Conservation (phyloP, 192 early-diverging fungal species). For the Coemansia sp. region DNA sequence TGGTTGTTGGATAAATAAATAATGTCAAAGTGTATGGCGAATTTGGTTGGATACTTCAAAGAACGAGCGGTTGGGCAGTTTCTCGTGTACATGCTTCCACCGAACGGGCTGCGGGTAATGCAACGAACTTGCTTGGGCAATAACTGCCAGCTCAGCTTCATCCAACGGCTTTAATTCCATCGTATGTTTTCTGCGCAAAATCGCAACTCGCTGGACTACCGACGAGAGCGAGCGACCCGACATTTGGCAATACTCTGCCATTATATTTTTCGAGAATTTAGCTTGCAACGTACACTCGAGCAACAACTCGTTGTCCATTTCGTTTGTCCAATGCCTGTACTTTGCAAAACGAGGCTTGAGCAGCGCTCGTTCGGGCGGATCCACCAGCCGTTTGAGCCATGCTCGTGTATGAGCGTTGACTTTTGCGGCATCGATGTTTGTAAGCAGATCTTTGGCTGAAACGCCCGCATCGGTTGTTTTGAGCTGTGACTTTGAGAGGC, state of each 20-base stretch:
- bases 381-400: not conserved
- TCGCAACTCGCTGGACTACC: not conserved
- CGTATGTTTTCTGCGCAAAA: not conserved
- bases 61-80: not conserved
- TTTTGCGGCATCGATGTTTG: not conserved
- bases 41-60: not conserved
- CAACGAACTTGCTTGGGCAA: not conserved
- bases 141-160: not conserved
- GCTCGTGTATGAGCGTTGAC: not conserved
- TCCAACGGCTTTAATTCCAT: not conserved
- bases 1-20: slow-evolving; percentile 1
- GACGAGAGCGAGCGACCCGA: not conserved
- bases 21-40: not conserved
- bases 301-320: not conserved
- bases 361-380: not conserved
- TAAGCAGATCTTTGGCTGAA: not conserved
- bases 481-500: not conserved
- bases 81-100: not conserved
- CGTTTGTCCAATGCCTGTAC: not conserved
- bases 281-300: not conserved
- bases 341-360: not conserved
- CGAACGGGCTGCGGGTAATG: not conserved
- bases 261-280: not conserved
- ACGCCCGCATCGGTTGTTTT: not conserved
- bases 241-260: not conserved